Evolutionary conservation across 208 protist genomes (phyloP), one percentile per base, ranked within the genome.

Genomic region (Acanthamoeba healyi): DNA sequence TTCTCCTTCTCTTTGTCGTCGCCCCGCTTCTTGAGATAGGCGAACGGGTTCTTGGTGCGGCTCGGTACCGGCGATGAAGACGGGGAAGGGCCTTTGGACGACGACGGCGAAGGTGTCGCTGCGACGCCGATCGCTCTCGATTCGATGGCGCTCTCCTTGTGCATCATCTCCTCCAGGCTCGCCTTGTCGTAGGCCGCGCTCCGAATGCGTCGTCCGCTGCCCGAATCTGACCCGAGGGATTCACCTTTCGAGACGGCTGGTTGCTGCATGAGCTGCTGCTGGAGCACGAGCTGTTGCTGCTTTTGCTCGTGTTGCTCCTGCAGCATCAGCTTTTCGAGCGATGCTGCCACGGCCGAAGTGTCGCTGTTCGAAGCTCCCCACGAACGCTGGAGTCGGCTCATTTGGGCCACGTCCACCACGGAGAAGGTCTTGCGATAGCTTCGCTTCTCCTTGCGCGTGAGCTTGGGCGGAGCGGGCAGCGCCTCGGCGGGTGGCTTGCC

Each of bases 401-500:
- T 46, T 32, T 86, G 42, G 44, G 51, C 42, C 77, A 86, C 42
- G 34, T 86, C 77, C 24, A 56, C 77, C 26, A 51, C 40, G 51
- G 77, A 86, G 77, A 86, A 86, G 51, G 77, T 61, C 51, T 86
- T 86, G 42, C 77, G 42, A 26, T 86, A 86, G 40, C 56, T 86
- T 9, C 51, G 77, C 51, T 86, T 86, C 77, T 86, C 77, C 51
- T 61, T 86, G 42, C 51, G 42, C 14, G 29, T 70, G n/a, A 70
- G 32, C 61, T 70, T 70, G 29, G 26, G 61, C 61, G 32, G 61
- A 12, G 29, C 29, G 17, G 17, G 61, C 32, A 29, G 61, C 61
- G 14, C 61, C 32, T 36, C 61, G 61, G 61, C 61, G 61, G 61
- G 61, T 9, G 61, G 17, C 61, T 70, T 70, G 61, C 0, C 61